Conservation (phyloP, 768 basidiomycete species). For the Leccinum subgranulosum region DNA sequence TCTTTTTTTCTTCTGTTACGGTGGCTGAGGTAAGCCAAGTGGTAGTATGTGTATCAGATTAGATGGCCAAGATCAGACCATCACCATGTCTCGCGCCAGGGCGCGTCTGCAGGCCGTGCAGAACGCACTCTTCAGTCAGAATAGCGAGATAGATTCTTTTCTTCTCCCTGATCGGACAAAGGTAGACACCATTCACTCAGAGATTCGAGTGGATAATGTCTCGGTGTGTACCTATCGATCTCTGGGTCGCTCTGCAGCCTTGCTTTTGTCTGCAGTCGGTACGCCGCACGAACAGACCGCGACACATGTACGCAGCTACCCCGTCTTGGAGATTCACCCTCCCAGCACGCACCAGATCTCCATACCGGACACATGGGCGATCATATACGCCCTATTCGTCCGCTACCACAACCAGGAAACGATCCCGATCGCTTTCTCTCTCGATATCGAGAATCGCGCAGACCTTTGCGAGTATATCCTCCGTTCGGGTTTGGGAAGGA, state of each 20-base stretch:
- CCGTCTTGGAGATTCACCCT: conserved; percentile 13
- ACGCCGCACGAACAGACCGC: conserved; percentile 19
- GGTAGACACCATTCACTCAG: not conserved
- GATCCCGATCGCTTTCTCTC: conserved; percentile 38
- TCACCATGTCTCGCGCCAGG: conserved; percentile 5
- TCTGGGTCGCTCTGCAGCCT: conserved; percentile 6
- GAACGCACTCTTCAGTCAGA: not conserved
- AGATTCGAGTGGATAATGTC: conserved; percentile 8
- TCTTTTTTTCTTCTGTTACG: not conserved
- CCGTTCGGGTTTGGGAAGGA: conserved; percentile 34
- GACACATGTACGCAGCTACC: conserved; percentile 19
- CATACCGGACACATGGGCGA: conserved; percentile 38
- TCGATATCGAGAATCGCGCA: conserved; percentile 24
- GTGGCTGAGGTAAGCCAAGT: conserved; percentile 11
- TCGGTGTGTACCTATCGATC: conserved; percentile 12
- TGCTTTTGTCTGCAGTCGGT: conserved; percentile 19
- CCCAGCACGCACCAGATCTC: conserved; percentile 12
- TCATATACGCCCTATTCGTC: conserved; percentile 41
- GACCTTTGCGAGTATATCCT: conserved; percentile 39
- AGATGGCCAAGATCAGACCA: not conserved
- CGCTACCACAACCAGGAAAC: conserved; percentile 37
- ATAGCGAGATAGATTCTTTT: not conserved
- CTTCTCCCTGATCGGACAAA: conserved; percentile 17
- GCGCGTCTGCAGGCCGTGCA: conserved; percentile 14
- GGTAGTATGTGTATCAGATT: conserved; percentile 4